Percentiles rank a stretch among this genome's conserved stretches.
Evolutionary conservation across 169 alveolate species (phyloP).

Genomic region (Eimeria acervulina): DNA sequence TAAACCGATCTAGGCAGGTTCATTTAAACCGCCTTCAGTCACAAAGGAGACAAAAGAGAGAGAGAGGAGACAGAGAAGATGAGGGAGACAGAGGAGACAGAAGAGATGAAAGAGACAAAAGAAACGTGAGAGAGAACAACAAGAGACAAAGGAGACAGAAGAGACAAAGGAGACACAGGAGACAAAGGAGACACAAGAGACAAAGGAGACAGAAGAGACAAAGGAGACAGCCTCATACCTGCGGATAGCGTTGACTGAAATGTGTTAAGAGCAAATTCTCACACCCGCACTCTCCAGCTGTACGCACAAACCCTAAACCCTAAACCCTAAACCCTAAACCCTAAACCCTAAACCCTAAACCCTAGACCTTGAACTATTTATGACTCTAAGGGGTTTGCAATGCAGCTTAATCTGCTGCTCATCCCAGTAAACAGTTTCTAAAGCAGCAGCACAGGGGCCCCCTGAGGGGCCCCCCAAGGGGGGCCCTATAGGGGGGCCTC

Average conservation of each 20-base stretch:
- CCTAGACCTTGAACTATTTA: neutral
- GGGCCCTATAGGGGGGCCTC: too few species aligned
- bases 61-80: neutral
- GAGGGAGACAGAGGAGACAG: neutral
- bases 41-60: too few species aligned
- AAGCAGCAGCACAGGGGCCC: too few species aligned
- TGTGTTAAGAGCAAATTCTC: constrained; percentile 92
- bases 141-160: too few species aligned
- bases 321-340: neutral
- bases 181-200: too few species aligned
- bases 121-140: too few species aligned
- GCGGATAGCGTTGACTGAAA: constrained; percentile 95
- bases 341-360: neutral
- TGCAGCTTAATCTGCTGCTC: constrained; percentile 3
- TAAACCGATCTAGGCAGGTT: too few species aligned
- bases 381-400: neutral
- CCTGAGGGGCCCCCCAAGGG: too few species aligned
- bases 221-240: constrained; percentile 80
- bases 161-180: neutral
- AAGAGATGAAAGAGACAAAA: neutral
- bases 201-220: too few species aligned
- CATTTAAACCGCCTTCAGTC: too few species aligned
- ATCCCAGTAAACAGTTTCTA: too few species aligned
- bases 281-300: constrained; percentile 83
- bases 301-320: constrained; percentile 2